Percentiles rank a stretch among this genome's conserved stretches.
Conservation (phyloP, 2,329 filamentous ascomycete species). For the Pestalotiopsis sp. region DNA sequence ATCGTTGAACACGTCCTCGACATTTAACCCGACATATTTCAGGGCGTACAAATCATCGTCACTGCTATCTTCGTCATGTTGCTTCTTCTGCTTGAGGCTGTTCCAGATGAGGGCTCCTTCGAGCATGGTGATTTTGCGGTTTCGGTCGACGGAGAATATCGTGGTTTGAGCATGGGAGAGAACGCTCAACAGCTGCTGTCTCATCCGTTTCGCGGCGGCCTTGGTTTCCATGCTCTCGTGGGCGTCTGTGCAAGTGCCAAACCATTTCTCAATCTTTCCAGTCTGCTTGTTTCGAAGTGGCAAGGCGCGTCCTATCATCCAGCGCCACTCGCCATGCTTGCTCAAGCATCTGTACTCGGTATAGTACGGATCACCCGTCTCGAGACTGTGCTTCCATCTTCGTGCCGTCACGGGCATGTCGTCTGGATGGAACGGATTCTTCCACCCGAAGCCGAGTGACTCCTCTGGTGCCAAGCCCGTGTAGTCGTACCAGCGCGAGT, state of each 20-base stretch:
- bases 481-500: constrained; percentile 77
- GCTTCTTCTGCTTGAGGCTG: constrained; percentile 26
- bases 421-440: constrained; percentile 67
- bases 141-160: constrained; percentile 69
- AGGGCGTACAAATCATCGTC: constrained; percentile 39
- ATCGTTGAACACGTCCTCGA: constrained; percentile 64
- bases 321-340: constrained; percentile 70
- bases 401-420: constrained; percentile 58
- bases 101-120: constrained; percentile 67
- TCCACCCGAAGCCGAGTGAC: constrained; percentile 64
- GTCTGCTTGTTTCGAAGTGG: constrained; percentile 66
- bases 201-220: constrained; percentile 62
- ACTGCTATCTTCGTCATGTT: constrained; percentile 14
- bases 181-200: constrained; percentile 71
- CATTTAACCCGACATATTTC: constrained; percentile 59
- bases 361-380: constrained; percentile 67
- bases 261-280: constrained; percentile 75
- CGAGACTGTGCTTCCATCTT: constrained; percentile 62
- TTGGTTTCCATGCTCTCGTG: constrained; percentile 72
- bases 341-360: constrained; percentile 71
- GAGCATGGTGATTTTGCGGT: constrained; percentile 64
- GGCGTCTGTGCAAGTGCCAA: constrained; percentile 77
- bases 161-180: constrained; percentile 75
- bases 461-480: constrained; percentile 66
- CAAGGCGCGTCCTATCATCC: constrained; percentile 74